Base-by-base conservation (phyloP, 768 basidiomycete genomes). In the Boletus barrowsii region DNA sequence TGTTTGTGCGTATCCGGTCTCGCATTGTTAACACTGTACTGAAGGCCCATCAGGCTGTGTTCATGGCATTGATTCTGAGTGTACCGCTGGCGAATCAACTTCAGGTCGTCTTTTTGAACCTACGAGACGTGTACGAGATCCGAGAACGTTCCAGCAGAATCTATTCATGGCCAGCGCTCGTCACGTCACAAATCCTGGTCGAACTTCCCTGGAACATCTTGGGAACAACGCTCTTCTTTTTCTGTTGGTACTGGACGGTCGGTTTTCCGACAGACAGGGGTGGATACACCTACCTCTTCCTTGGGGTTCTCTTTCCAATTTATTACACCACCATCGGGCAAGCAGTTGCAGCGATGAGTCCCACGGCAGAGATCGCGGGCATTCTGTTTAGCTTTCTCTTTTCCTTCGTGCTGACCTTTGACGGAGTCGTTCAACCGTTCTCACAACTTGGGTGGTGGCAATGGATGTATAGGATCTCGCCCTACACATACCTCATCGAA, bases 231-330 rank as follows among this genome's bases (percentile, higher is more conserved):
- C 51, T 88, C 13, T 78, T 83, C 69, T 89, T 81, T 72, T 60
- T 85, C 49, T 81, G 78, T 60, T 88, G 86, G 86, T 88, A 78
- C 68, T 87, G 82, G 81, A 84, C 84, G 5, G 82, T 86, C 47
- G 85, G 85, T 0, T 83, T 83, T 61, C 73, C 75, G 10, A 71
- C 68, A 2, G 73, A 75, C 13, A 71, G 84, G 36, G 83, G 76
- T 5, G 86, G 78, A n/a, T 86, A 80, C 61, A 81, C 80, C 3
- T 86, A 75, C 62, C 74, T 87, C 7, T 69, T 82, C 60, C 56
- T 83, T 24, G 77, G 73, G 18, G 57, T 87, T 26, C 58, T 83
- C 22, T 86, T 79, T 63, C 82, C 84, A 7, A 32, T 82, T 0
- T 88, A 83, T 59, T 86, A 82, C 61, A 84, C 83, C 13, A 80